Percentiles rank a stretch among this genome's conserved stretches.
phyloP scores from a whole-genome alignment of 257 asterid species.

The Scutellaria baicalensis region DNA sequence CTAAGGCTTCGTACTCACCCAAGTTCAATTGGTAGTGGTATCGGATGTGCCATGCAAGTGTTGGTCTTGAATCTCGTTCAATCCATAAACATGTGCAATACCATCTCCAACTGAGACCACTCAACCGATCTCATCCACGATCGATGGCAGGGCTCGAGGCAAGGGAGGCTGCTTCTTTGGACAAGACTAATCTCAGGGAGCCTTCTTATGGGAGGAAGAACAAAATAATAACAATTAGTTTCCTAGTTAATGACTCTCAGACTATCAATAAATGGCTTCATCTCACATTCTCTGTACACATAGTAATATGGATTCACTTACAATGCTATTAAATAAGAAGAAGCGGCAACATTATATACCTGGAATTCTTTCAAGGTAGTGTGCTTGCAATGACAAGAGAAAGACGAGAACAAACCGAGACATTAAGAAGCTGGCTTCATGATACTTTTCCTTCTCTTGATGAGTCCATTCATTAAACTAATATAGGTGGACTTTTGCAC shows the following conservation, averaged over 20 bases:
- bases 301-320: not conserved
- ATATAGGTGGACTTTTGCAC: conserved; percentile 51
- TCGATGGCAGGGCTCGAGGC: too few relatives aligned
- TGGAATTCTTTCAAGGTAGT: not conserved
- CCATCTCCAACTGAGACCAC: too few relatives aligned
- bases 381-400: not conserved
- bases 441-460: conserved; percentile 68
- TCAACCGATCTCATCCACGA: too few relatives aligned
- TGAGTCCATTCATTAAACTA: conserved; percentile 68
- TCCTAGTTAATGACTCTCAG: not conserved
- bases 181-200: too few relatives aligned
- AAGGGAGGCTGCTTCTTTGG: too few relatives aligned
- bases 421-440: conserved; percentile 13
- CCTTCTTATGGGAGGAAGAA: too few relatives aligned
- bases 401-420: not conserved
- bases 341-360: conserved; percentile 12
- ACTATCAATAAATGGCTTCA: not conserved
- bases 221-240: not conserved
- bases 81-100: too few relatives aligned
- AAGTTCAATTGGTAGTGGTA: too few relatives aligned
- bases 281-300: not conserved
- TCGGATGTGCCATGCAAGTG: too few relatives aligned
- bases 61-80: too few relatives aligned
- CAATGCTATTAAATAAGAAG: not conserved
- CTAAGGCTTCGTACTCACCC: too few relatives aligned